These are phyloP conservation scores for Cladosporium sp. DNA, from an alignment of 2,329 filamentous ascomycete genomes.

Conservation along the genomic window DNA sequence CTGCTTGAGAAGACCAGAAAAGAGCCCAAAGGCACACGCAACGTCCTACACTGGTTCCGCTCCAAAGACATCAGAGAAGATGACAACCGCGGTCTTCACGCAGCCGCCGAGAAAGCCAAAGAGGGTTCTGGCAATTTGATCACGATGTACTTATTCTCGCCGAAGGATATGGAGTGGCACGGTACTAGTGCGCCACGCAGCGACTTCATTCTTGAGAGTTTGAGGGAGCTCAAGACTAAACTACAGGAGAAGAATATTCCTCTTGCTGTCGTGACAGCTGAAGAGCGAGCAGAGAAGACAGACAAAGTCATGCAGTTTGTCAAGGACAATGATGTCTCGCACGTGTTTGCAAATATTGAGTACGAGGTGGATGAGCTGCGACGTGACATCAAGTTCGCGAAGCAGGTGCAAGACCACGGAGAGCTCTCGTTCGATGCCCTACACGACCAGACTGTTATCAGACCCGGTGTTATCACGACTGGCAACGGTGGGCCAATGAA, in stretches of 20 bases:
- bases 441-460: constrained; percentile 49
- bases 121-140: constrained; percentile 41
- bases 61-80: constrained; percentile 48
- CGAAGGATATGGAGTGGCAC: constrained; percentile 49
- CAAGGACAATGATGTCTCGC: constrained; percentile 41
- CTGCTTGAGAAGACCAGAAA: constrained; percentile 38
- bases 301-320: constrained; percentile 41
- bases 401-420: constrained; percentile 31
- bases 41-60: constrained; percentile 50
- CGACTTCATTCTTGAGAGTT: constrained; percentile 46
- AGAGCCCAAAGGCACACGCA: constrained; percentile 33
- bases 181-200: constrained; percentile 46
- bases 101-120: constrained; percentile 44
- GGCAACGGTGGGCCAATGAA: constrained; percentile 45
- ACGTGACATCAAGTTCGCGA: constrained; percentile 43
- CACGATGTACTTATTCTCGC: constrained; percentile 44
- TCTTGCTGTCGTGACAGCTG: constrained; percentile 41
- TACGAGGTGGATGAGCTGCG: constrained; percentile 89
- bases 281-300: constrained; percentile 41
- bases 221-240: constrained; percentile 43
- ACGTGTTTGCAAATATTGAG: constrained; percentile 59
- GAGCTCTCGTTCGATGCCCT: constrained; percentile 40
- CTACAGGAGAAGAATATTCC: constrained; percentile 48
- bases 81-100: constrained; percentile 46
- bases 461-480: constrained; percentile 42